A percentile compares a stretch with the other conserved stretches of the same genome.
Evolutionary conservation across 2,329 filamentous ascomycete genomes (phyloP).

Genomic region (Pseudopithomyces chartarum): DNA sequence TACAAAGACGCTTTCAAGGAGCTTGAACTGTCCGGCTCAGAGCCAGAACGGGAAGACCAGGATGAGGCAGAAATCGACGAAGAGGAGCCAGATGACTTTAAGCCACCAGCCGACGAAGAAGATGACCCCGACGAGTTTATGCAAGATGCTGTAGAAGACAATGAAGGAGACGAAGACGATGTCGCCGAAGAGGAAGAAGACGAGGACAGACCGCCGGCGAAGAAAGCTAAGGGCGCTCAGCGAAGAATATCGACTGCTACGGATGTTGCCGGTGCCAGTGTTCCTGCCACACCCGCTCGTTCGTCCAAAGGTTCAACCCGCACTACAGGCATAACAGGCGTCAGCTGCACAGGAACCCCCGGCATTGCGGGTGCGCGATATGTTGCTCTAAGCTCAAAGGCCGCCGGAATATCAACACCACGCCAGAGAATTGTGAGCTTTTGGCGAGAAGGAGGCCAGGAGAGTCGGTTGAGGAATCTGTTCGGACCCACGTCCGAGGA

Average conservation of each 20-base stretch:
- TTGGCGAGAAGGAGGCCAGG: slow-evolving; percentile 37
- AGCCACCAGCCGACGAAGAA: slow-evolving; percentile 17
- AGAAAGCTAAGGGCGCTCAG: slow-evolving; percentile 35
- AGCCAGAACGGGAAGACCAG: slow-evolving; percentile 12
- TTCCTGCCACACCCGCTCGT: background rate
- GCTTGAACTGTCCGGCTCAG: slow-evolving; percentile 3
- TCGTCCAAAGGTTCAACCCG: background rate
- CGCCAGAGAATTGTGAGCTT: slow-evolving; percentile 36
- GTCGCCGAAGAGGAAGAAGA: slow-evolving; percentile 29
- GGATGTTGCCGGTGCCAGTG: slow-evolving; percentile 12
- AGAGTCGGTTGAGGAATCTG: slow-evolving; percentile 52
- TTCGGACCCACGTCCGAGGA: slow-evolving; percentile 59
- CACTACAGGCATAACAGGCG: background rate
- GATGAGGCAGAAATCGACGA: slow-evolving; percentile 6
- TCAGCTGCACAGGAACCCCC: background rate
- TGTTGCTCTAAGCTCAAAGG: background rate
- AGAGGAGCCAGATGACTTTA: slow-evolving; percentile 31
- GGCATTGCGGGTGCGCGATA: background rate
- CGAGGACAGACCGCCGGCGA: slow-evolving; percentile 29
- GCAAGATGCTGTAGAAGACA: slow-evolving; percentile 28
- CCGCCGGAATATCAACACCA: slow-evolving; percentile 8
- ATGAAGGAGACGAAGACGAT: slow-evolving; percentile 29
- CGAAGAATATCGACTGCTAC: slow-evolving; percentile 14
- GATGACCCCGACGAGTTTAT: slow-evolving; percentile 34
- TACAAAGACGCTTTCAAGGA: slow-evolving; percentile 1